Base-by-base conservation (phyloP, 2,329 filamentous ascomycete genomes). In the Fusarium sp. region DNA sequence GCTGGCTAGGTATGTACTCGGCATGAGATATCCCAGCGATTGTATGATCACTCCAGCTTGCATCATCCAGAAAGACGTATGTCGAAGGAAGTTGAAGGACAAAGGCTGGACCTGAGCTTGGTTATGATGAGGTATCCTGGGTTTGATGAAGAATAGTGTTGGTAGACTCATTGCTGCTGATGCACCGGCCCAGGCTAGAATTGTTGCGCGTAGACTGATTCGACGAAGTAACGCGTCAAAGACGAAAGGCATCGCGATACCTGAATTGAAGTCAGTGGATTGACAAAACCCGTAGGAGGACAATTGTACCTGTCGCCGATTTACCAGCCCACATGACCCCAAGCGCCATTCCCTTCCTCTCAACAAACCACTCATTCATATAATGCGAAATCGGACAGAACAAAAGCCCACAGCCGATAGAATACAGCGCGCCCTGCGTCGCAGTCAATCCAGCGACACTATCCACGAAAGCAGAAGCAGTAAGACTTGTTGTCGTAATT, bases 341-440 rank as follows among this genome's bases (percentile, higher is more conserved):
- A 68, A 88, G 86, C 2, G 87, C 87, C 11, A 88, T 75, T 1
- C 84, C 85, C 59, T 86, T 83, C 65, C 81, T 80, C 27, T 77
- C 79, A n/a, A 78, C 79, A 76, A 89, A 90, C 86, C 87, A 90
- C 71, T 89, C 86, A 63, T 89, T 86, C 72, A 89, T 81, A 73
- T 87, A 88, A 59, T 84, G 76, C 14, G 88, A 84, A 59, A 85
- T 85, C 3, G 87, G 86, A 38, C 83, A 86, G 68, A 84, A 87
- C 3, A 59, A 79, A 77, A 88, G 75, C 2, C 82, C 78, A 29
- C 87, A 87, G 3, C 87, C 88, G 6, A 89, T 63, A 7, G 83
- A 87, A 71, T 88, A 90, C 32, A 90, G 74, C 7, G 90, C 76
- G 5, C 89, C 89, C 74, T 91, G 89, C 0, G 85, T 88, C 1